Evolutionary conservation across 805 yeast genomes (phyloP).

Genomic region (Jamesozyma piceae): DNA sequence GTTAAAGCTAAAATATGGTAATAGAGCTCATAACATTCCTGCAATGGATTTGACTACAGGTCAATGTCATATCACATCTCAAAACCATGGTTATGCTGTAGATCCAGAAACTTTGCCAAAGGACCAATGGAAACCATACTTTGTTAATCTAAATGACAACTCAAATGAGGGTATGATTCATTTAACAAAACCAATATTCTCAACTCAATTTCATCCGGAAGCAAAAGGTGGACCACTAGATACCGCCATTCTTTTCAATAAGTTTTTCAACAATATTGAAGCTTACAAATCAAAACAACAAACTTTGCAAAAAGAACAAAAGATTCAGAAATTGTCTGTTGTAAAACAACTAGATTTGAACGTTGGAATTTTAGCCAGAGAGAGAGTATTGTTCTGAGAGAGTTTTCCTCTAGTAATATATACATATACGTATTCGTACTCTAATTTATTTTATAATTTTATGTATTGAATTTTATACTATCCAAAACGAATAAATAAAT

Average conservation of each 20-base stretch:
- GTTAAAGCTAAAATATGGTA: constrained; percentile 89
- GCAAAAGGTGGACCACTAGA: constrained; percentile 99
- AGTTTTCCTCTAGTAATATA: neutral
- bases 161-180: constrained; percentile 98
- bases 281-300: constrained; percentile 29
- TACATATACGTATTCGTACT: neutral
- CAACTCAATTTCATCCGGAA: constrained; percentile 98
- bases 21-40: constrained; percentile 98
- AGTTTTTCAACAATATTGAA: constrained; percentile 63
- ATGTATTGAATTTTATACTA: too few species aligned
- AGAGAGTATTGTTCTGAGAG: constrained; percentile 25
- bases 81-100: constrained; percentile 97
- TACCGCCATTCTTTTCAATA: constrained; percentile 83
- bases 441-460: too few species aligned
- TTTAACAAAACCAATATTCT: constrained; percentile 75
- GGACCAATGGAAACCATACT: constrained; percentile 71
- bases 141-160: constrained; percentile 87
- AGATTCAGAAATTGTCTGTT: constrained; percentile 13
- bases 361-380: constrained; percentile 23
- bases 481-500: too few species aligned
- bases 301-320: neutral
- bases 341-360: constrained; percentile 14
- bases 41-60: constrained; percentile 85
- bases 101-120: constrained; percentile 66
- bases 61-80: constrained; percentile 94